Conservation (phyloP, 768 basidiomycete genomes). For the Steccherinum ochraceum region DNA sequence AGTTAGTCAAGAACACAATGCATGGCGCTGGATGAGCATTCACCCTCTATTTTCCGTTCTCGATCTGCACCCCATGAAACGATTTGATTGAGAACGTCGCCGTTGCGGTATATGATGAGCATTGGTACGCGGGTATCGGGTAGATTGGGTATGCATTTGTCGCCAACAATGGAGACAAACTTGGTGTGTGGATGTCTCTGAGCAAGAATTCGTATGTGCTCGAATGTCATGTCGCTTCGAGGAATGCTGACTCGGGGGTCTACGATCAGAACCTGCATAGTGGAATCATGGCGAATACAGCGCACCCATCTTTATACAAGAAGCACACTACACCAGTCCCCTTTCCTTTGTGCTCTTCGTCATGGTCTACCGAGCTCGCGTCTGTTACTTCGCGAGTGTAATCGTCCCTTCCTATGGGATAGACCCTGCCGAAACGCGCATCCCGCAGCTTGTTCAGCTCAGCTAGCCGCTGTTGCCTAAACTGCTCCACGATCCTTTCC, state of each 20-base stretch:
- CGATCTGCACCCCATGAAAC: slow-evolving; percentile 78
- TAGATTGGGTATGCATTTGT: slow-evolving; percentile 94
- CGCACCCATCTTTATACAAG: slow-evolving; percentile 92
- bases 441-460: slow-evolving; percentile 54
- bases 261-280: not conserved
- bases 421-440: slow-evolving; percentile 76
- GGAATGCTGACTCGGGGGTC: slow-evolving; percentile 56
- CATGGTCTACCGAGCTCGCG: slow-evolving; percentile 69
- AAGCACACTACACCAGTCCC: slow-evolving; percentile 95
- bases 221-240: slow-evolving; percentile 68
- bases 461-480: slow-evolving; percentile 55
- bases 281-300: slow-evolving; percentile 5
- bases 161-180: slow-evolving; percentile 91
- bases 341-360: slow-evolving; percentile 51
- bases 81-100: slow-evolving; percentile 84
- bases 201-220: slow-evolving; percentile 68
- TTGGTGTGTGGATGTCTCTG: slow-evolving; percentile 85
- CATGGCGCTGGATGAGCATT: no score
- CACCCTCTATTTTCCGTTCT: slow-evolving; percentile 76
- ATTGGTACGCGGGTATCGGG: slow-evolving; percentile 90
- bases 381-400: slow-evolving; percentile 96
- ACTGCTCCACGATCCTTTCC: slow-evolving; percentile 64
- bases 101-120: slow-evolving; percentile 86
- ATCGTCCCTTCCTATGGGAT: slow-evolving; percentile 88
- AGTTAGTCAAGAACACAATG: no score